Conservation (phyloP, 208 protist genomes). For the Strigomonas galati region DNA sequence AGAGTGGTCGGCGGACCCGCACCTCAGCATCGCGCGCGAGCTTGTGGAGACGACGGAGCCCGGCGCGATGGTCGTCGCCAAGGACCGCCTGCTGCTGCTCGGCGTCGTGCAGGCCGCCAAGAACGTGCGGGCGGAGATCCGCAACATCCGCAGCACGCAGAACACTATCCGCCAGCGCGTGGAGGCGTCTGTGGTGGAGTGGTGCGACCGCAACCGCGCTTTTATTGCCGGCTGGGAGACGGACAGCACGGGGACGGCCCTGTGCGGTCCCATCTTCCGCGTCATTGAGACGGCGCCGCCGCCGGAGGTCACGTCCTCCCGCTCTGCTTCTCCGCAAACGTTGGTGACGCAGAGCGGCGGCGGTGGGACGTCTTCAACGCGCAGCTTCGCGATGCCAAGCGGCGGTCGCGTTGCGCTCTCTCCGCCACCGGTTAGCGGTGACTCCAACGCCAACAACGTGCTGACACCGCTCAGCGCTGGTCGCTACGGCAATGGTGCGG, state of each 20-base stretch:
- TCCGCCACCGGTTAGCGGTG: slow-evolving; percentile 8
- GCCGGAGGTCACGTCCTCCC: slow-evolving; percentile 1
- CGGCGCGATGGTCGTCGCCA: slow-evolving; percentile 36
- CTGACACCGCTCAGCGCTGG: not conserved
- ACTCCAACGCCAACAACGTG: not conserved
- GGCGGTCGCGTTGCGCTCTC: not conserved
- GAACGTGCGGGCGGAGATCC: slow-evolving; percentile 33
- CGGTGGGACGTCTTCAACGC: not conserved
- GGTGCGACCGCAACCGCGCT: slow-evolving; percentile 32
- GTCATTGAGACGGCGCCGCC: slow-evolving; percentile 27
- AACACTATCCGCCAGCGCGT: slow-evolving; percentile 58
- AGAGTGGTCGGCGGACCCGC: slow-evolving; percentile 64
- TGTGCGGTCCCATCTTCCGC: slow-evolving; percentile 42
- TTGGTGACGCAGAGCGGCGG: not conserved
- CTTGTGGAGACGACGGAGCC: slow-evolving; percentile 49
- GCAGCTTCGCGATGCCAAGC: not conserved
- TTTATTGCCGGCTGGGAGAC: slow-evolving; percentile 6
- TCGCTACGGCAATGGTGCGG: not conserved
- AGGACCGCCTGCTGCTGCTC: slow-evolving; percentile 56
- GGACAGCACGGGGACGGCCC: slow-evolving; percentile 24
- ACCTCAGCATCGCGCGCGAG: slow-evolving; percentile 42
- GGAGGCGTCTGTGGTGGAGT: slow-evolving; percentile 40
- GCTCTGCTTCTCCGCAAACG: not conserved
- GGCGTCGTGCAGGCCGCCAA: slow-evolving; percentile 33
- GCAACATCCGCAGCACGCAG: slow-evolving; percentile 57